These are phyloP conservation scores for Asterochloris sp. DNA, from an alignment of 139 green algal species.

Conservation along the genomic window DNA sequence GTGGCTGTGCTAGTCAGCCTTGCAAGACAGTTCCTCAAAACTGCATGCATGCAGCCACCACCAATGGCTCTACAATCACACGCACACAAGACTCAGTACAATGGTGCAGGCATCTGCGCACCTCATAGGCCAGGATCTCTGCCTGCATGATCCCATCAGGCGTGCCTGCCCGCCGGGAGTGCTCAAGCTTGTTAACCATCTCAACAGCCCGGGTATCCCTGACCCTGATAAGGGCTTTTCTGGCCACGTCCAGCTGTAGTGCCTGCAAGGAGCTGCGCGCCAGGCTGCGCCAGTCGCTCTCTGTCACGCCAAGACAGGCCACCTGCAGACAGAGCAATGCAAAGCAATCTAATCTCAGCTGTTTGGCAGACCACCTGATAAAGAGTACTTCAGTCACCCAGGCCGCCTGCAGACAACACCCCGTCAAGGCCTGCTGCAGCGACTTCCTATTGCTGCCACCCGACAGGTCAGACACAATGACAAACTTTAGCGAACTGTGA, in stretches of 20 bases:
- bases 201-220: constrained; percentile 69
- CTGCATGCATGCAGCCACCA: too few relatives aligned
- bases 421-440: too few relatives aligned
- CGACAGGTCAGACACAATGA: too few relatives aligned
- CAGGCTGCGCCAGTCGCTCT: constrained; percentile 72
- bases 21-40: too few relatives aligned
- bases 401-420: too few relatives aligned
- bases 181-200: constrained; percentile 53
- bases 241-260: constrained; percentile 64
- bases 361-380: neutral
- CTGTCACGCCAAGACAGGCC: constrained; percentile 76
- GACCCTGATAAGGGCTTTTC: constrained; percentile 72
- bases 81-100: too few relatives aligned
- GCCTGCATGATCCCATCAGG: constrained; percentile 52
- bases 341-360: neutral
- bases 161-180: constrained; percentile 7
- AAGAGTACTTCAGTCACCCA: neutral
- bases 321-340: constrained; percentile 23
- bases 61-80: too few relatives aligned
- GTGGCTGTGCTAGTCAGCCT: too few relatives aligned
- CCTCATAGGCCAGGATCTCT: constrained; percentile 67
- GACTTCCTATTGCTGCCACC: too few relatives aligned
- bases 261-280: constrained; percentile 26
- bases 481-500: too few relatives aligned
- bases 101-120: neutral